phyloP scores from a whole-genome alignment of 1,284 basidiomycete genomes.

The Coniophora puteana region DNA sequence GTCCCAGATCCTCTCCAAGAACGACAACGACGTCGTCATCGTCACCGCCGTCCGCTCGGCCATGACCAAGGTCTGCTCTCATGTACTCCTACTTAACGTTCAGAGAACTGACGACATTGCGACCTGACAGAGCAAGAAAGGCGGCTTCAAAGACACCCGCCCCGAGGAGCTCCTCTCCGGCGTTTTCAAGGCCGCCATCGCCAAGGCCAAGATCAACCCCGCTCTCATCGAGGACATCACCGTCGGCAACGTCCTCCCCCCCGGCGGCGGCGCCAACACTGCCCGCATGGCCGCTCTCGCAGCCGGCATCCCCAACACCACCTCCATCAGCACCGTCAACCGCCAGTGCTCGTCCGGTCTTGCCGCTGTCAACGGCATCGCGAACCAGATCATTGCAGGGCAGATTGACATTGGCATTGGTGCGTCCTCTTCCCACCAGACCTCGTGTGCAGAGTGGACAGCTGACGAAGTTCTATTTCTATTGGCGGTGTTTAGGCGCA shows the following conservation, averaged over 20 bases:
- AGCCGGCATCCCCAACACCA: slow-evolving; percentile 86
- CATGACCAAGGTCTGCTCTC: slow-evolving; percentile 71
- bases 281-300: slow-evolving; percentile 95
- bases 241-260: slow-evolving; percentile 93
- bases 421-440: slow-evolving; percentile 36
- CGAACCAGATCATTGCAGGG: slow-evolving; percentile 81
- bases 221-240: slow-evolving; percentile 84
- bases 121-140: slow-evolving; percentile 71
- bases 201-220: slow-evolving; percentile 69
- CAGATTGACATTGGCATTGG: slow-evolving; percentile 94
- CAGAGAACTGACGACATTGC: not conserved
- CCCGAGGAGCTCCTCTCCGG: slow-evolving; percentile 89
- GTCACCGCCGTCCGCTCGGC: slow-evolving; percentile 86
- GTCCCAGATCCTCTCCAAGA: slow-evolving; percentile 49
- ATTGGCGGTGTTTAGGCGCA: slow-evolving; percentile 51
- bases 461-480: slow-evolving; percentile 4
- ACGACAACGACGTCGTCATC: slow-evolving; percentile 87
- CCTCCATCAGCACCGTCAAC: slow-evolving; percentile 87
- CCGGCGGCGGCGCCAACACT: slow-evolving; percentile 84
- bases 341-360: slow-evolving; percentile 94
- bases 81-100: too few relatives aligned
- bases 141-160: slow-evolving; percentile 90
- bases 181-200: slow-evolving; percentile 74
- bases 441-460: too few relatives aligned
- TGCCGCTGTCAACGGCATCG: slow-evolving; percentile 86